These are phyloP conservation scores for Clitocybe nebularis DNA, from an alignment of 1,284 basidiomycete genomes.

Conservation along the genomic window DNA sequence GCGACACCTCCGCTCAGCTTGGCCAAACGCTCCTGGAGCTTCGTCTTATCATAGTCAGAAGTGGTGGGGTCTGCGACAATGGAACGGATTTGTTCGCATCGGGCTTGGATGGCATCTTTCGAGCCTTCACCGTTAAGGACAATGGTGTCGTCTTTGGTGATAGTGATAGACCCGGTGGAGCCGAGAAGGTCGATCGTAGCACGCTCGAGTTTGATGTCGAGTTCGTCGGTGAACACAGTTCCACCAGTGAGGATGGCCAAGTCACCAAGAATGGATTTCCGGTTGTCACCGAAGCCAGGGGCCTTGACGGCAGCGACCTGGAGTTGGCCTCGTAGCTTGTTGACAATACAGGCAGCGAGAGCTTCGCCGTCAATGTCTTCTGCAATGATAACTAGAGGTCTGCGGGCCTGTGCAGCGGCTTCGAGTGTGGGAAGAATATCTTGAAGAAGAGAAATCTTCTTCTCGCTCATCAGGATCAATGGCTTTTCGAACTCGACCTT, in stretches of 20 bases:
- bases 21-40: constrained; percentile 95
- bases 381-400: constrained; percentile 93
- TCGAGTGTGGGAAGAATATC: constrained; percentile 96
- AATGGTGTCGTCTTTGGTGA: constrained; percentile 99
- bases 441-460: constrained; percentile 95
- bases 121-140: constrained; percentile 93
- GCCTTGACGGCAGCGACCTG: constrained; percentile 94
- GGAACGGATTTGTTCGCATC: constrained; percentile 93
- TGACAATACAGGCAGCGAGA: constrained; percentile 94
- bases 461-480: constrained; percentile 89
- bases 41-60: constrained; percentile 91
- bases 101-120: constrained; percentile 81
- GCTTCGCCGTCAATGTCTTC: constrained; percentile 98
- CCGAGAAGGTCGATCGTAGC: constrained; percentile 90
- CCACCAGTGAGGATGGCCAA: constrained; percentile 96
- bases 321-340: constrained; percentile 97
- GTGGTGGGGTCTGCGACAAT: constrained; percentile 84
- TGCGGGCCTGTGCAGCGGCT: constrained; percentile 85
- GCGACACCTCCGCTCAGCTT: constrained; percentile 96
- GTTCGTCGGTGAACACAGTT: constrained; percentile 96
- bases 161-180: constrained; percentile 86
- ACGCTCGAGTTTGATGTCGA: constrained; percentile 96
- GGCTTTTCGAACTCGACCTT: constrained; percentile 98
- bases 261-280: constrained; percentile 96
- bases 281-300: constrained; percentile 98